Evolutionary conservation across 768 basidiomycete genomes (phyloP), one percentile per base, ranked within the genome.

Genomic region (Amanita phalloides): DNA sequence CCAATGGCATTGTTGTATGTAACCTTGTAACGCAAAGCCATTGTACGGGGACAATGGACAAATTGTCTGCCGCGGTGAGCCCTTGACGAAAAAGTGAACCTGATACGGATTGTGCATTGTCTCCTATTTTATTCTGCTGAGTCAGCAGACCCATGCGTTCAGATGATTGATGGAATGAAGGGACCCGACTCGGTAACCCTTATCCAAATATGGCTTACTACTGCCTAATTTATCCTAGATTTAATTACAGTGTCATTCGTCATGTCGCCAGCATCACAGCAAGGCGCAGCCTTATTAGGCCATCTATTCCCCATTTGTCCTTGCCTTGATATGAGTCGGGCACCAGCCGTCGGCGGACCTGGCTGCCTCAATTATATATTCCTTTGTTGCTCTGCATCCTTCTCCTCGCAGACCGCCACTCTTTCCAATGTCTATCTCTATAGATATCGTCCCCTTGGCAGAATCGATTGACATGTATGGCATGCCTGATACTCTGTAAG

Each of bases 391-490:
- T 25, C 7, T 46, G 17, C 32, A 9, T 4, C 23, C 38, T 38
- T 17, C 20, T 20, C 9, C 49, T 55, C 41, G 23, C 42, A 25
- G 38, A 53, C 23, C 14, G 25, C 52, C 37, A 42, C 54, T 45
- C 46, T 50, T 43, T 25, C 54, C 55, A 58, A 90, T 90, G 87
- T 73, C 85, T 37, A 68, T 90, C 59, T 71, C 77, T 45, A 62
- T 91, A 53, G 68, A 76, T 48, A 83, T 91, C 54, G 66, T 78
- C 28, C 84, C 88, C 0, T 70, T 73, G 50, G 68, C 78, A 36
- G 59, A 71, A 45, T 66, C 72, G 28, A 65, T 91, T 57, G 76
- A 84, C 60, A 79, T 91, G 77, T 81, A 79, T 60, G 90, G 88
- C 51, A 72, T 76, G 26, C 76, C 81, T 6, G 80, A 87, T 64